phyloP scores from a whole-genome alignment of 345 rosid genomes.

The Fremontodendron californicum region DNA sequence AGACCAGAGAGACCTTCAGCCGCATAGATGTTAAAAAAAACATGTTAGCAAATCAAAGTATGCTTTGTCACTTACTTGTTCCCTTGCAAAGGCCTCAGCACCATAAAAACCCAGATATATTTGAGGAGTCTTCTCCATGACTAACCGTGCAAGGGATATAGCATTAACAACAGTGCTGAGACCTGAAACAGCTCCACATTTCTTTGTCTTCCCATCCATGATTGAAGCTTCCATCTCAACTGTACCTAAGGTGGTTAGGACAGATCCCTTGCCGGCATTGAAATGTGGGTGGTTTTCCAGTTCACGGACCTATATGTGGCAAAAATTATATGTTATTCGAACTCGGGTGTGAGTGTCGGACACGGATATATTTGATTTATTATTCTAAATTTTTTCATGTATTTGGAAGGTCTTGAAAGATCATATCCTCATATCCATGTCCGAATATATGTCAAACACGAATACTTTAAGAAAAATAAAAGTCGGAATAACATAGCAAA shows the following conservation, averaged over 20 bases:
- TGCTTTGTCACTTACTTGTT: constrained; percentile 49
- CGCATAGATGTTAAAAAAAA: background rate
- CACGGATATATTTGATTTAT: too few species aligned
- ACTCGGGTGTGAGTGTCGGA: too few species aligned
- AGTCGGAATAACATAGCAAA: too few species aligned
- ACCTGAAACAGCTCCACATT: constrained; percentile 91
- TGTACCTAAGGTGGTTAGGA: constrained; percentile 63
- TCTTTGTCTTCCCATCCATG: constrained; percentile 82
- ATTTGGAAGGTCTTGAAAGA: too few species aligned
- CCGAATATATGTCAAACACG: too few species aligned
- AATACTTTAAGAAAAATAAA: too few species aligned
- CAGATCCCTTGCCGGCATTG: constrained; percentile 94
- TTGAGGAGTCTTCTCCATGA: constrained; percentile 96
- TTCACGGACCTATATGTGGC: constrained; percentile 57
- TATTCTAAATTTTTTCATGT: too few species aligned
- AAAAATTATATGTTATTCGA: too few species aligned
- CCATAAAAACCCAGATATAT: constrained; percentile 75
- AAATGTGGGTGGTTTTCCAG: constrained; percentile 77
- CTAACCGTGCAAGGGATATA: constrained; percentile 68
- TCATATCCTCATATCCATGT: too few species aligned
- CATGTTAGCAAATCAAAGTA: constrained; percentile 8
- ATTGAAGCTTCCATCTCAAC: constrained; percentile 98
- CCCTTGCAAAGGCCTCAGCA: constrained; percentile 92
- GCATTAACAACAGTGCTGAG: constrained; percentile 81
- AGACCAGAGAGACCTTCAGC: background rate